Percentiles rank a stretch among this genome's conserved stretches.
Evolutionary conservation across 1,284 basidiomycete species (phyloP).

Genomic region (Xerocomus minutiporus): DNA sequence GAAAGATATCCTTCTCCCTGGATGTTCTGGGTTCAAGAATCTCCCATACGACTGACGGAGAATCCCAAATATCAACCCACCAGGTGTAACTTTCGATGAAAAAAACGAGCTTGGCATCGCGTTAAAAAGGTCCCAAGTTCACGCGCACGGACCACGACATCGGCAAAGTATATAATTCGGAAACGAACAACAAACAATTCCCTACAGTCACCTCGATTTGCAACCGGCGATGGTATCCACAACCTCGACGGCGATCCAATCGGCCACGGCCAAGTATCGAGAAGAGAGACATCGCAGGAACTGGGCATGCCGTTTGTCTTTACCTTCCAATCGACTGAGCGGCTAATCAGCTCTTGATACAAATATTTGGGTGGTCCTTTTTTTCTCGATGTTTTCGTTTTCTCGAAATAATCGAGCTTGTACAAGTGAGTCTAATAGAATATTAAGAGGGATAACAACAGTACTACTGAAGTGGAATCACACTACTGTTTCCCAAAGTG

Average conservation of each 20-base stretch:
- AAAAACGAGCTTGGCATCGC: neutral
- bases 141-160: conserved; percentile 54
- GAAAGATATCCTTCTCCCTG: conserved; percentile 47
- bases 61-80: conserved; percentile 66
- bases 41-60: conserved; percentile 35
- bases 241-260: conserved; percentile 24
- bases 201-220: conserved; percentile 60
- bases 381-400: neutral
- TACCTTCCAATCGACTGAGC: conserved; percentile 42
- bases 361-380: conserved; percentile 22
- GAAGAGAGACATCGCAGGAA: conserved; percentile 46
- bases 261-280: conserved; percentile 20
- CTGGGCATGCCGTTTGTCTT: conserved; percentile 69
- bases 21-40: conserved; percentile 48
- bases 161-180: conserved; percentile 5
- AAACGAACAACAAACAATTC: conserved; percentile 10
- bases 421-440: conserved; percentile 3
- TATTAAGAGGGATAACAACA: neutral
- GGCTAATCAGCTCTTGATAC: conserved; percentile 71
- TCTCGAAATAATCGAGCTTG: neutral
- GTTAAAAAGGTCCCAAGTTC: conserved; percentile 25
- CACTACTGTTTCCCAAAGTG: neutral
- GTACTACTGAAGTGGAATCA: neutral
- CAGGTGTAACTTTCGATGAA: conserved; percentile 65
- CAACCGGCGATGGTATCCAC: conserved; percentile 29